Evolutionary conservation across 352 stramenopile species (phyloP), one percentile per base, ranked within the genome.

Genomic region (Globisporangium perplexum): DNA sequence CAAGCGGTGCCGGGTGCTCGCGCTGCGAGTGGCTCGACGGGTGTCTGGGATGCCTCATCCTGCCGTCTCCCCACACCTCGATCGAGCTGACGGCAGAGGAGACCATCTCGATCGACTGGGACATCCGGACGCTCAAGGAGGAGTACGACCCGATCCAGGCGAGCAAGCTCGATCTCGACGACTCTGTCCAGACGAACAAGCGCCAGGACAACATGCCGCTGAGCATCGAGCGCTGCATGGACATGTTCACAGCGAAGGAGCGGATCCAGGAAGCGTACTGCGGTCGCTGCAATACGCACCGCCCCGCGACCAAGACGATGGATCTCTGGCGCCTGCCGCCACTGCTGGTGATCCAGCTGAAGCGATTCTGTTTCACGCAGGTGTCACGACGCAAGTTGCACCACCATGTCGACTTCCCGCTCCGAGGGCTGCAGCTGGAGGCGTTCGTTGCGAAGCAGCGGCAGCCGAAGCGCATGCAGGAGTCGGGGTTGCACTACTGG

Each of bases 261-360:
- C 69, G 75, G 23, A 87, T 94, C 30, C 71, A 72, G 31, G 83
- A 94, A 61, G 83, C 83, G 1, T 94, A 85, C 44, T 94, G 83
- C 30, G 78, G 83, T 2, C 77, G 78, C 11, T 94, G 83, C 73
- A 73, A 97, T 74, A 77, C 98, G 67, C 76, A 96, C 80, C 74
- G 93, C 69, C 72, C 91, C 65, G 78, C 79, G 63, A 98, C 87
- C 11, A 98, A 98, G 65, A 95, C 93, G 35, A 98, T 99, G 83
- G 94, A 98, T 60, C 66, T 99, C 0, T 99, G 96, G 96, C 83
- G 96, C 23, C 67, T 99, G 41, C 97, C 97, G 33, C 96, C 96
- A 0, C 66, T 99, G 44, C 74, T 99, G 5, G 96, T 99, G n/a
- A 98, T 99, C 54, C 97, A 99, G 43, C 76, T 99, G n/a, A 99